Evolutionary conservation across 805 yeast species (phyloP).

Genomic region (Schwanniomyces yamadae): DNA sequence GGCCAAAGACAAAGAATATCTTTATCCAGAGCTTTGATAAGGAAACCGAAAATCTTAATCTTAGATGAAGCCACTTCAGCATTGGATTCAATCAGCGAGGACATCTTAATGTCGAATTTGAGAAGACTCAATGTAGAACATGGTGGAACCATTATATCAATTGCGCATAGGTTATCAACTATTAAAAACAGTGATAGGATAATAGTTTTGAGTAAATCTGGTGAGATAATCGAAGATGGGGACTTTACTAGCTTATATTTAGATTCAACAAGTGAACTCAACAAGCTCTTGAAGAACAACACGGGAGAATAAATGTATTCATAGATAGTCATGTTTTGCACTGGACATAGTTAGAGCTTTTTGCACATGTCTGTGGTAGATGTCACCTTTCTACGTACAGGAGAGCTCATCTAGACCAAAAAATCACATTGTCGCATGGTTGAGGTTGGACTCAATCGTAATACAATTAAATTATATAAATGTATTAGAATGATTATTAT

Average conservation of each 20-base stretch:
- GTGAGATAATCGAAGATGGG: slow-evolving; percentile 67
- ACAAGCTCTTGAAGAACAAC: slow-evolving; percentile 31
- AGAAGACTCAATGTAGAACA: slow-evolving; percentile 49
- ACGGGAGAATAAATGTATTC: not conserved
- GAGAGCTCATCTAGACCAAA: too few relatives aligned
- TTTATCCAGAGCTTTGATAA: slow-evolving; percentile 79
- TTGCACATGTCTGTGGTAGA: too few relatives aligned
- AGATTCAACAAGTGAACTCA: slow-evolving; percentile 32
- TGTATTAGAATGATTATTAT: too few relatives aligned
- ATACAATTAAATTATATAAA: too few relatives aligned
- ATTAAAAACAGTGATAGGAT: slow-evolving; percentile 80
- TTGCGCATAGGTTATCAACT: slow-evolving; percentile 89
- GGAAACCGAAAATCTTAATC: slow-evolving; percentile 76
- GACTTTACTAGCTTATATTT: slow-evolving; percentile 24
- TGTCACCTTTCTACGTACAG: too few relatives aligned
- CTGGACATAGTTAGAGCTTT: too few relatives aligned
- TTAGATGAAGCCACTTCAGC: slow-evolving; percentile 96
- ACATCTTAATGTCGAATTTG: slow-evolving; percentile 75
- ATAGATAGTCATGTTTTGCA: too few relatives aligned
- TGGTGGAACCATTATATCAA: slow-evolving; percentile 71
- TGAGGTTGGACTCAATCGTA: too few relatives aligned
- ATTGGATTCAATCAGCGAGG: slow-evolving; percentile 83
- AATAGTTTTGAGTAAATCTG: slow-evolving; percentile 58
- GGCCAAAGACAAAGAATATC: slow-evolving; percentile 95
- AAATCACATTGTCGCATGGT: too few relatives aligned